Evolutionary conservation across 2,329 filamentous ascomycete genomes (phyloP), one percentile per base, ranked within the genome.

Genomic region (Penicillium rolfsii): DNA sequence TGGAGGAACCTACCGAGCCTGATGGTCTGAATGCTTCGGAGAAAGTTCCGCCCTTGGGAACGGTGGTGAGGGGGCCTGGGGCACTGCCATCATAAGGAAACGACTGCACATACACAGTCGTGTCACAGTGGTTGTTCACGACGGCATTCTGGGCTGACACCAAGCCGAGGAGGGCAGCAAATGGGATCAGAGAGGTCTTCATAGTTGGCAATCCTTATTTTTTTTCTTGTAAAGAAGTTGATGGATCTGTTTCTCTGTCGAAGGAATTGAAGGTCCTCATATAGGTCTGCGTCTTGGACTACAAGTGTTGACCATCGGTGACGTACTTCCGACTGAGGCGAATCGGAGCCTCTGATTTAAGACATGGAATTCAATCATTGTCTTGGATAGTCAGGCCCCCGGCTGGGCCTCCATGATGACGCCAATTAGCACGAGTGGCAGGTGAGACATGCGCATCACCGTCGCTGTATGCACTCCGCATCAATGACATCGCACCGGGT

Each of bases 71-170:
- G 56, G 68, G 64, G 14, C 67, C 67, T 6, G 67, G 59, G 30
- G 61, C 64, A 48, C 68, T 68, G 45, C 68, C 68, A 62, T 67
- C 68, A 46, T 60, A 66, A 40, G 68, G 68, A 63, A 66, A 67
- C 30, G 68, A 70, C 60, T 70, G 68, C 56, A 70, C 60, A 57
- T 70, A 70, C 6, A 70, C 62, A 1, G 67, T 12, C 38, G 60
- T 55, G 16, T 28, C 55, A 64, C 67, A 70, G 58, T 69, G 54
- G 52, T 70, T 70, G 26, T 68, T 3, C 52, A 70, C 68, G 43
- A 66, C 40, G 22, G 68, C 67, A 62, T 67, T 65, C 56, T 70
- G 68, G 58, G 67, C 68, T 12, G 65, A 64, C 40, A 45, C 63
- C 24, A 69, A 50, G 58, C 67, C 63, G n/a, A 68, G 36, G 38